These are phyloP conservation scores for Angomonas ambiguus DNA, from an alignment of 208 protist genomes.

Conservation along the genomic window DNA sequence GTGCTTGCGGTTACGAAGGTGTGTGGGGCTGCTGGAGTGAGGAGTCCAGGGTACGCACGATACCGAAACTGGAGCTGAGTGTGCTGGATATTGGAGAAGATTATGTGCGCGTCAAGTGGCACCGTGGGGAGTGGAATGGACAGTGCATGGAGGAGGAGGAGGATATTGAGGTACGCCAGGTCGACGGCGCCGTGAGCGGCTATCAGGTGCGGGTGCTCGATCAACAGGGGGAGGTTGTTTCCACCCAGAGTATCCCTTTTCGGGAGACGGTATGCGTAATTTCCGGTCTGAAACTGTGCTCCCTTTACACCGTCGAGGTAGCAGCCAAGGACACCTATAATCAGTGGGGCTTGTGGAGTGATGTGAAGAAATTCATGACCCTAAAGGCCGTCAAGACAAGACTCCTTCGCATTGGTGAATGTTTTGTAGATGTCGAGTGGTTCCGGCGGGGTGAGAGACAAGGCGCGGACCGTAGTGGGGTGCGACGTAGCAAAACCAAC, in stretches of 20 bases:
- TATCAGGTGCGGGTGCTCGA: conserved; percentile 85
- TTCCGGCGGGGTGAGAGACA: conserved; percentile 27
- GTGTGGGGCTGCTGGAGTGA: conserved; percentile 91
- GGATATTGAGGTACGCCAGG: conserved; percentile 50
- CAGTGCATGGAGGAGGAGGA: conserved; percentile 22
- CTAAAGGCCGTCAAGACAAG: conserved; percentile 58
- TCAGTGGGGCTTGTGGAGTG: conserved; percentile 90
- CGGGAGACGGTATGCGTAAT: conserved; percentile 61
- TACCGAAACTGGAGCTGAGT: conserved; percentile 79
- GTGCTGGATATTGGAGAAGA: conserved; percentile 84
- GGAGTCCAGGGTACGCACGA: conserved; percentile 84
- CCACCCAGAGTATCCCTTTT: conserved; percentile 49
- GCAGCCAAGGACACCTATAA: conserved; percentile 89
- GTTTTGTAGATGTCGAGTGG: conserved; percentile 84
- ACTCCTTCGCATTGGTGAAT: conserved; percentile 67
- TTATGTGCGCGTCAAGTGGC: conserved; percentile 85
- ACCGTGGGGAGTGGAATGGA: conserved; percentile 68
- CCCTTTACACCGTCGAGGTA: conserved; percentile 80
- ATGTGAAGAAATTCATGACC: conserved; percentile 71
- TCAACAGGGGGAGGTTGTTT: conserved; percentile 39
- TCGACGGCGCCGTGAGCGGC: conserved; percentile 83
- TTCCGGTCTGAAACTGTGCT: conserved; percentile 55
- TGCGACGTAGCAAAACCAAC: not conserved
- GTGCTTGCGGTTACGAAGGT: conserved; percentile 77
- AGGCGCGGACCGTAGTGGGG: not conserved